phyloP scores from a whole-genome alignment of 352 stramenopile species.

The Globisporangium emineosum region DNA sequence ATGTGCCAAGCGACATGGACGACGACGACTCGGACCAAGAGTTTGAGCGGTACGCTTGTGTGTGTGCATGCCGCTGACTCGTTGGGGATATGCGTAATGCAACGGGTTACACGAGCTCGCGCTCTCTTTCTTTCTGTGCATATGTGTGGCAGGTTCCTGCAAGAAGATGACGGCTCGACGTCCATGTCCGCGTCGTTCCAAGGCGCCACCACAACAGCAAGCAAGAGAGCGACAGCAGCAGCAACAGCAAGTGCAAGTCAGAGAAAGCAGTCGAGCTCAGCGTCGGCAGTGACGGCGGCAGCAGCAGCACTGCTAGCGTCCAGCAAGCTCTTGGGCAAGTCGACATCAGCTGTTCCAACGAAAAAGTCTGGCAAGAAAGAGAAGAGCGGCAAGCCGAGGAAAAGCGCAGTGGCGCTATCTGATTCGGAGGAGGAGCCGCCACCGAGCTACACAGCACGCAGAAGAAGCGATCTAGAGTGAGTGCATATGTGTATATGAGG shows the following conservation, averaged over 20 bases:
- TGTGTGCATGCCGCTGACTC: neutral
- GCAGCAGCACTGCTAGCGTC: conserved; percentile 47
- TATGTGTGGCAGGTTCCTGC: conserved; percentile 36
- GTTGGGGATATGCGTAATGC: neutral
- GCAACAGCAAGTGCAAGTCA: neutral
- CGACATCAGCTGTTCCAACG: conserved; percentile 11
- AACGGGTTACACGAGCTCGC: neutral
- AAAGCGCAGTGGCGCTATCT: conserved; percentile 20
- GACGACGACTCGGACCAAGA: conserved; percentile 54
- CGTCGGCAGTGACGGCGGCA: conserved; percentile 41
- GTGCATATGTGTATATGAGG: conserved; percentile 5
- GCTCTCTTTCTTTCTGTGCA: neutral
- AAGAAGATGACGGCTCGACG: conserved; percentile 50
- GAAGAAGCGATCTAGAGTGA: conserved; percentile 25
- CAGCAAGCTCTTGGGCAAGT: conserved; percentile 33
- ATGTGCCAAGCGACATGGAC: conserved; percentile 18
- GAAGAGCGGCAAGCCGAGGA: conserved; percentile 7
- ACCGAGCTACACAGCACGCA: conserved; percentile 50
- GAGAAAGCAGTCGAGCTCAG: conserved; percentile 20
- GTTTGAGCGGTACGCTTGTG: conserved; percentile 49
- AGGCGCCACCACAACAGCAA: neutral
- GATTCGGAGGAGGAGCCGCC: conserved; percentile 55
- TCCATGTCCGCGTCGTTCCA: conserved; percentile 38
- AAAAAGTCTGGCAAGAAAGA: conserved; percentile 23
- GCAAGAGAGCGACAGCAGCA: conserved; percentile 1